Evolutionary conservation across 228 moss, liverwort and hornwort genomes (phyloP).

Genomic region (Sphagnum magellanicum): DNA sequence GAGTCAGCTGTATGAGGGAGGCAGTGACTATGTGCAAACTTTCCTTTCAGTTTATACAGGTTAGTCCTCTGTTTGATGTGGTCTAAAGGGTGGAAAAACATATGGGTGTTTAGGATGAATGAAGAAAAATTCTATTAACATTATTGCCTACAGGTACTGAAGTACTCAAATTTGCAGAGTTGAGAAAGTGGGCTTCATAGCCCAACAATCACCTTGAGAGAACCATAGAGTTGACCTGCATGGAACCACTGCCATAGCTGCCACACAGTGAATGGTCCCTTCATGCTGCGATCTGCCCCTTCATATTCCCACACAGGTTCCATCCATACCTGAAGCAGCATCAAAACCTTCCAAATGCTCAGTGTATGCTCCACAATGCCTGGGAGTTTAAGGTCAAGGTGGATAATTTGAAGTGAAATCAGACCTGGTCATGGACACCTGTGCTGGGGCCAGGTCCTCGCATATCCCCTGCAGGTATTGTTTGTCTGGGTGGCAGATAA

Average conservation of each 20-base stretch:
- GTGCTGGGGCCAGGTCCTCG: slow-evolving; percentile 1
- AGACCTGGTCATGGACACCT: slow-evolving; percentile 21
- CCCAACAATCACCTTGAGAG: slow-evolving; percentile 29
- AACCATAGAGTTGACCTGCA: slow-evolving; percentile 37
- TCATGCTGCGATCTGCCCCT: slow-evolving; percentile 26
- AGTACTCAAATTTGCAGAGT: background rate
- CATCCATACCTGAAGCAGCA: slow-evolving; percentile 33
- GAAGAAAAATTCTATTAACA: no score
- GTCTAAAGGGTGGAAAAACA: no score
- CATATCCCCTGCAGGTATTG: background rate
- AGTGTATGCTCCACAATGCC: no score
- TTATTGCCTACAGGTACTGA: no score
- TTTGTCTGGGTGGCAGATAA: slow-evolving; percentile 8
- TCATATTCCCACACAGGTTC: slow-evolving; percentile 44
- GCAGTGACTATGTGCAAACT: no score
- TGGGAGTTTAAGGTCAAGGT: no score
- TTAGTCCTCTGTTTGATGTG: no score
- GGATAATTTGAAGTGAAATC: background rate
- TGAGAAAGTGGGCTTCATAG: background rate
- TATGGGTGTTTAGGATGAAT: no score
- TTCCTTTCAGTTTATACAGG: no score
- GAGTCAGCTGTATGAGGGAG: no score
- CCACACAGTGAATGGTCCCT: slow-evolving; percentile 45
- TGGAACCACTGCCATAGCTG: slow-evolving; percentile 52
- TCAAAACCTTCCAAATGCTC: no score